Conservation (phyloP, 345 rosid species). For the Salix koriyanagi region DNA sequence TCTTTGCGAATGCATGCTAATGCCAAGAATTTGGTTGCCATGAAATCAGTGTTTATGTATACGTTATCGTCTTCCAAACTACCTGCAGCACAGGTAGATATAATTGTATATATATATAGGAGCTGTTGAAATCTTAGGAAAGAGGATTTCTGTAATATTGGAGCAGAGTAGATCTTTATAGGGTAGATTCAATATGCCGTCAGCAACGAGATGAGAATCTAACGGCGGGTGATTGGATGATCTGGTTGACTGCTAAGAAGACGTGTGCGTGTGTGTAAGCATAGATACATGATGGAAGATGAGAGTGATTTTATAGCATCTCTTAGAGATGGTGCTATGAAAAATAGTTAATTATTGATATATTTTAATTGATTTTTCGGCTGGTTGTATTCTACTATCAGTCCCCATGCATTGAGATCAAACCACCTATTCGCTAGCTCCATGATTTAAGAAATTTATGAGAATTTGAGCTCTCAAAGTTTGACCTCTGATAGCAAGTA, state of each 20-base stretch:
- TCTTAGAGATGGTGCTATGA: no score
- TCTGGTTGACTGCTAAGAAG: no score
- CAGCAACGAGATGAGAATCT: not conserved
- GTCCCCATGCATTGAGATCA: no score
- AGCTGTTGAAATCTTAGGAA: not conserved
- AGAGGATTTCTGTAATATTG: not conserved
- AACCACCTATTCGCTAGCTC: no score
- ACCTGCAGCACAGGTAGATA: not conserved
- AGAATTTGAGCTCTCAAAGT: no score
- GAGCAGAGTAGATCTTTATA: not conserved
- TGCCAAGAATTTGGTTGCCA: constrained; percentile 70
- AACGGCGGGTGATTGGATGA: not conserved
- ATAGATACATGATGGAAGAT: no score
- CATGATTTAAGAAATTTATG: no score
- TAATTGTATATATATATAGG: not conserved
- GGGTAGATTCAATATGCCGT: not conserved
- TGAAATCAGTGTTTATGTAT: not conserved
- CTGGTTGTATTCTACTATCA: no score
- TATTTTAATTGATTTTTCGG: no score
- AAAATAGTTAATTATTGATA: no score
- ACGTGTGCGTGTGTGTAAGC: no score
- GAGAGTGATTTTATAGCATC: not conserved
- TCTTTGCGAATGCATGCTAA: constrained; percentile 61
- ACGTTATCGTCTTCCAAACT: not conserved
- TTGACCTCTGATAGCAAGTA: no score